Percentiles rank a stretch among this genome's conserved stretches.
These are phyloP conservation scores for Penicillium angulare DNA, from an alignment of 495 filamentous ascomycete genomes.

Conservation along the genomic window DNA sequence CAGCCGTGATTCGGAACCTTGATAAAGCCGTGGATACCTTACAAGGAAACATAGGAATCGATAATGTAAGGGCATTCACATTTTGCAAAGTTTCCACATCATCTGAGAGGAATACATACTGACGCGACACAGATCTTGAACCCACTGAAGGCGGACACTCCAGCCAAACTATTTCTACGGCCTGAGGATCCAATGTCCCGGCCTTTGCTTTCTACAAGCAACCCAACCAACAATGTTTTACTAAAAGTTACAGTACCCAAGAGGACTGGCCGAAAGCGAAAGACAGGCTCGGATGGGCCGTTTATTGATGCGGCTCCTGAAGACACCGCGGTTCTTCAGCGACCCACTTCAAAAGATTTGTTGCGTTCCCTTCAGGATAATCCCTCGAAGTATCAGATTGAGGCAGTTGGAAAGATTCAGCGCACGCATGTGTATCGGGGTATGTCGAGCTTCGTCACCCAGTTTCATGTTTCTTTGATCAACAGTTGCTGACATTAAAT, in stretches of 20 bases:
- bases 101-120: constrained; percentile 2
- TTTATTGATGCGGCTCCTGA: constrained; percentile 40
- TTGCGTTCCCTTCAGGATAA: constrained; percentile 72
- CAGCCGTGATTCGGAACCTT: constrained; percentile 76
- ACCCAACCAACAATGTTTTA: constrained; percentile 73
- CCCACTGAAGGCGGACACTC: constrained; percentile 33
- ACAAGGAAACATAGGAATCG: constrained; percentile 62
- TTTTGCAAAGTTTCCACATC: neutral
- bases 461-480: no score
- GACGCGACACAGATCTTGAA: constrained; percentile 40
- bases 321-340: constrained; percentile 9
- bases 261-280: constrained; percentile 79
- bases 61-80: constrained; percentile 47
- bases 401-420: constrained; percentile 69
- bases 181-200: constrained; percentile 75
- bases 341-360: constrained; percentile 41
- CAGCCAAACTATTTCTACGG: constrained; percentile 62
- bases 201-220: constrained; percentile 68
- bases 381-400: constrained; percentile 61
- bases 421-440: constrained; percentile 86
- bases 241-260: constrained; percentile 86
- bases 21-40: constrained; percentile 80
- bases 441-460: no score
- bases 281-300: constrained; percentile 65
- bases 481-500: neutral